A percentile compares a stretch with the other conserved stretches of the same genome.
Evolutionary conservation across 768 basidiomycete genomes (phyloP).

Genomic region (Agrocybe praecox): DNA sequence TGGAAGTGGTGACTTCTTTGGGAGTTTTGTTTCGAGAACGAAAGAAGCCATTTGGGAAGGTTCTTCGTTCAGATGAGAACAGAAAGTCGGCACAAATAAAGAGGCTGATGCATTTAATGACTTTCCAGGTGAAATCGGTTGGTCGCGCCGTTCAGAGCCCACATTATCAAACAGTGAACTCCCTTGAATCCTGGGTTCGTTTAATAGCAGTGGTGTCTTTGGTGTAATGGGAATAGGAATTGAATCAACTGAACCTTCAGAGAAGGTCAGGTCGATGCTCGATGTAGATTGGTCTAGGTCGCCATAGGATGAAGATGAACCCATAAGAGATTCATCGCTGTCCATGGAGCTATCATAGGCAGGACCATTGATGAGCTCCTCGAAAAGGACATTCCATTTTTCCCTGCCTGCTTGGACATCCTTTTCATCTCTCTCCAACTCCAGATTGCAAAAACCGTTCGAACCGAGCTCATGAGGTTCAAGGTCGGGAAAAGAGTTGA

Average conservation of each 20-base stretch:
- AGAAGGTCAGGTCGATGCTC: slow-evolving; percentile 46
- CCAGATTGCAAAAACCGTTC: slow-evolving; percentile 10
- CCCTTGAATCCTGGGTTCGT: slow-evolving; percentile 37
- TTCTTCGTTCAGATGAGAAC: slow-evolving; percentile 26
- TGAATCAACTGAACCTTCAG: slow-evolving; percentile 45
- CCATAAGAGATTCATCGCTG: slow-evolving; percentile 20
- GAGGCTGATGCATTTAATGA: slow-evolving; percentile 47
- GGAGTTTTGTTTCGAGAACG: slow-evolving; percentile 14
- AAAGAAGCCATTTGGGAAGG: slow-evolving; percentile 24
- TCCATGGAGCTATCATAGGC: slow-evolving; percentile 22
- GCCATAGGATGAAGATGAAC: slow-evolving; percentile 19
- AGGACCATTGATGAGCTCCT: slow-evolving; percentile 39
- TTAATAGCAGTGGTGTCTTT: slow-evolving; percentile 38
- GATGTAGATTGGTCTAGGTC: slow-evolving; percentile 36
- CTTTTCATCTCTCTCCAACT: slow-evolving; percentile 32
- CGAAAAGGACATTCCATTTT: slow-evolving; percentile 44
- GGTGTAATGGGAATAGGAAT: slow-evolving; percentile 55
- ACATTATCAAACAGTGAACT: slow-evolving; percentile 28
- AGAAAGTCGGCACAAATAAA: slow-evolving; percentile 44
- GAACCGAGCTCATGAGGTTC: slow-evolving; percentile 11
- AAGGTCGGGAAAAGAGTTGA: slow-evolving; percentile 21
- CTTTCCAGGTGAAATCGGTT: slow-evolving; percentile 26
- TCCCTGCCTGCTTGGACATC: slow-evolving; percentile 34
- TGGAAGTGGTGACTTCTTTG: slow-evolving; percentile 12
- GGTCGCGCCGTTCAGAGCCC: slow-evolving; percentile 13